Conservation (phyloP, 805 yeast species). For the Cyberlindnera mycetangii region DNA sequence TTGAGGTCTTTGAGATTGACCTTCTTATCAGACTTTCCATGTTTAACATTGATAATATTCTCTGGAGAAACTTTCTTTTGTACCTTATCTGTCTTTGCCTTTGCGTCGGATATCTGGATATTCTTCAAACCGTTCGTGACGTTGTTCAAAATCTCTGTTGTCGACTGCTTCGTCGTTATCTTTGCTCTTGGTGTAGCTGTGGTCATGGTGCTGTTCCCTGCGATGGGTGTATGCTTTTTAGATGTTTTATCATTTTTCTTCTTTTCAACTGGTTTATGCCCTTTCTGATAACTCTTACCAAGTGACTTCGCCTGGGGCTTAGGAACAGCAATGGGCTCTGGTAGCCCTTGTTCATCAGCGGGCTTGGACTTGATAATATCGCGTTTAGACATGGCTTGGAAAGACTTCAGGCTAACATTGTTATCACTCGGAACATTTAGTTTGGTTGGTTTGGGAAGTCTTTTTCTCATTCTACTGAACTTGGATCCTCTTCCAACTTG, state of each 20-base stretch:
- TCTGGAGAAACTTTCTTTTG: background rate
- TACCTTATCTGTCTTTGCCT: background rate
- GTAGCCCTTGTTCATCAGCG: conserved; percentile 17
- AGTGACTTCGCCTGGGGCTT: background rate
- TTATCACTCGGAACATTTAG: conserved; percentile 40
- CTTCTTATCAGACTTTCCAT: background rate
- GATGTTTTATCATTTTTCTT: background rate
- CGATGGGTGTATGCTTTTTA: background rate
- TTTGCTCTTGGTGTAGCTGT: background rate
- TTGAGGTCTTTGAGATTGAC: no score
- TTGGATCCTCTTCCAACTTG: conserved; percentile 35
- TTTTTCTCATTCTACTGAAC: conserved; percentile 11
- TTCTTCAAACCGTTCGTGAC: conserved; percentile 1
- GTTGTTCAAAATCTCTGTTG: background rate
- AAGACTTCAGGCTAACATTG: conserved; percentile 36
- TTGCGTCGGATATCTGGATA: background rate
- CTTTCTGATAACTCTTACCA: background rate
- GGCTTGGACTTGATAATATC: conserved; percentile 20
- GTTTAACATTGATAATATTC: no score
- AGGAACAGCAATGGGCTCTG: conserved; percentile 3
- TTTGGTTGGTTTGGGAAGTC: conserved; percentile 25
- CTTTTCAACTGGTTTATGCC: background rate
- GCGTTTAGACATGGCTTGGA: conserved; percentile 32
- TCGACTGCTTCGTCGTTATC: background rate
- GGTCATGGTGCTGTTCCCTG: background rate